These are phyloP conservation scores for Komagataella phaffii DNA, from an alignment of 805 yeast genomes.

Conservation along the genomic window DNA sequence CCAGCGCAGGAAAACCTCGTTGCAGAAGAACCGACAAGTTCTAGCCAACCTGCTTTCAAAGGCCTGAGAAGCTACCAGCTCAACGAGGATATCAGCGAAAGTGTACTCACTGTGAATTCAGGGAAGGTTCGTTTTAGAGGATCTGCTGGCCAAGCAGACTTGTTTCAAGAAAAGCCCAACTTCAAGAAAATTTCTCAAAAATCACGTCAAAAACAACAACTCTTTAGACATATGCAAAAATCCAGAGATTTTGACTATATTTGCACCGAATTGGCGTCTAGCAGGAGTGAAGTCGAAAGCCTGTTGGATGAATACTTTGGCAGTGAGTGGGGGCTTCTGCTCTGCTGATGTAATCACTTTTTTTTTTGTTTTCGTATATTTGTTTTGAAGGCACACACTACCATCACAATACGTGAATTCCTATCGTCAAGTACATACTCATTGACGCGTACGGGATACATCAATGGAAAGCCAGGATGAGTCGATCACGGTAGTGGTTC, in stretches of 20 bases:
- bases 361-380: background rate
- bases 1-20: background rate
- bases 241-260: slow-evolving; percentile 50
- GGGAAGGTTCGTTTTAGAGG: slow-evolving; percentile 9
- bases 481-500: slow-evolving; percentile 35
- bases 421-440: background rate
- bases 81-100: slow-evolving; percentile 1
- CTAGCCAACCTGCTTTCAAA: slow-evolving; percentile 2
- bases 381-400: background rate
- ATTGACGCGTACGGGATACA: background rate
- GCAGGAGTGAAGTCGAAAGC: slow-evolving; percentile 40
- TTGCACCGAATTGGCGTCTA: slow-evolving; percentile 52
- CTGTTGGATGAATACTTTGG: slow-evolving; percentile 18
- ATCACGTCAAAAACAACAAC: slow-evolving; percentile 4
- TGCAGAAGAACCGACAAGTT: background rate
- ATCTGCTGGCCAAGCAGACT: slow-evolving; percentile 15
- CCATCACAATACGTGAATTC: background rate
- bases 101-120: slow-evolving; percentile 9
- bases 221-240: slow-evolving; percentile 33
- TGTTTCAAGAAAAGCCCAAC: slow-evolving; percentile 1
- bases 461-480: slow-evolving; percentile 8
- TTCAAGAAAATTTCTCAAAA: background rate
- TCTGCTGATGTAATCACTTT: background rate
- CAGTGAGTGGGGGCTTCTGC: background rate
- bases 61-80: slow-evolving; percentile 2